These are phyloP conservation scores for Boehmeria nivea DNA, from an alignment of 306 rosid species.

Conservation along the genomic window DNA sequence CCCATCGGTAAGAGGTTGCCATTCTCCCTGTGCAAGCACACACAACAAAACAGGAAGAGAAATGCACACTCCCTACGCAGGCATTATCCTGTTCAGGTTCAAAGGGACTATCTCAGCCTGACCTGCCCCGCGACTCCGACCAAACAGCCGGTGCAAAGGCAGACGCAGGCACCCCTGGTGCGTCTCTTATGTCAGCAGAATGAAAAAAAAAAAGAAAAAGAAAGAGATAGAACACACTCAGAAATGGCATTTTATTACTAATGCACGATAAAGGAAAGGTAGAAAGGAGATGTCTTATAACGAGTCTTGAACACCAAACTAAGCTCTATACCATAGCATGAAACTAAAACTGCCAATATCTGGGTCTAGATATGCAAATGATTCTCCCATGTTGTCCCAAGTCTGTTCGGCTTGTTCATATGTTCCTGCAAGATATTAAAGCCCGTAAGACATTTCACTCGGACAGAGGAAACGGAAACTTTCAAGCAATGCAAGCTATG, in stretches of 20 bases:
- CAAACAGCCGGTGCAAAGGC: conserved; percentile 43
- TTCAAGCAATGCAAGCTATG: not conserved
- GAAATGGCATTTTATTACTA: conserved; percentile 39
- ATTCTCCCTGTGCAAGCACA: conserved; percentile 61
- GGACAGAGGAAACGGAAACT: not conserved
- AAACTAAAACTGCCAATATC: conserved; percentile 26
- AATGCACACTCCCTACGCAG: conserved; percentile 99
- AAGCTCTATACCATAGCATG: conserved; percentile 35
- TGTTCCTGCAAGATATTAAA: conserved; percentile 37
- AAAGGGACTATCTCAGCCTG: conserved; percentile 99
- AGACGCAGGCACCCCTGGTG: conserved; percentile 99
- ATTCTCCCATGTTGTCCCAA: conserved; percentile 28
- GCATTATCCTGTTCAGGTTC: conserved; percentile 99
- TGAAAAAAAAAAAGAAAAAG: not conserved
- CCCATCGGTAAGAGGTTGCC: conserved; percentile 17
- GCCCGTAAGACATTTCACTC: conserved; percentile 19
- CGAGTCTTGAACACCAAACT: conserved; percentile 40
- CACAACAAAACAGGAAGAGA: conserved; percentile 29
- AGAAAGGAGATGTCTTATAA: conserved; percentile 24
- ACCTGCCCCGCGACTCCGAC: conserved; percentile 58
- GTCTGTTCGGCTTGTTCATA: conserved; percentile 29
- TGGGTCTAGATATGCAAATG: conserved; percentile 24
- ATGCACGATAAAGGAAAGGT: conserved; percentile 15
- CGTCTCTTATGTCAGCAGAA: conserved; percentile 56
- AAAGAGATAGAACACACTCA: conserved; percentile 9